Base-by-base conservation (phyloP, 2,329 filamentous ascomycete genomes). In the Colletotrichum sp. region DNA sequence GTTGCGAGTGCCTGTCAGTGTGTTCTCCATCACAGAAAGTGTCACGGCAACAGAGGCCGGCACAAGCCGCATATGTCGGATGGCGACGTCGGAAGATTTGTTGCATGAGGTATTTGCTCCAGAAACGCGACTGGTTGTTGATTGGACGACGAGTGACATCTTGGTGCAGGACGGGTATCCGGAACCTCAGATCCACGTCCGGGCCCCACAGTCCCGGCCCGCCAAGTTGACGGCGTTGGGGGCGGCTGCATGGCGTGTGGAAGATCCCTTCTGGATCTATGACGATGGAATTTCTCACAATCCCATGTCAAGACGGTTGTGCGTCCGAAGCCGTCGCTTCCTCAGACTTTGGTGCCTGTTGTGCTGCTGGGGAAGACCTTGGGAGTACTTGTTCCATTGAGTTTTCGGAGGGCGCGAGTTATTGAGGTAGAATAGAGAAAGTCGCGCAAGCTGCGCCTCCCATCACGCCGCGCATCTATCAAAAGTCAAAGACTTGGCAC, bases 221-320 rank as follows among this genome's bases (percentile, higher is more conserved):
- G 69, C 73, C 69, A 72, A 68, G 73, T 67, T 36, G 30, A 34
- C 62, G 52, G 63, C 69, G 52, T 57, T 76, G 32, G 70, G 73
- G 63, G 27, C 39, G 39, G 69, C 39, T 64, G 63, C 69, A 68
- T 59, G 69, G 72, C 55, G 63, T 22, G 27, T 12, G 11, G 70
- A 69, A 69, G 64, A 73, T 75, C 62, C 30, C 67, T 64, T 61
- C 55, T 72, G 25, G 49, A 34, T 61, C 52, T 9, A n/a, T 25
- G 30, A 44, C 34, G 61, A 70, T 74, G 72, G 36, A 55, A 32
- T 66, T 57, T 27, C 55, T 30, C 6, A 19, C 15, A 62, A 52
- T 57, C 52, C 72, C 62, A 74, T 66, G 27, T 36, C 30, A 16
- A 22, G n/a, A 49, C 66, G 30, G 59, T 36, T 19, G 55, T 15